A percentile compares a stretch with the other conserved stretches of the same genome.
Evolutionary conservation across 768 basidiomycete genomes (phyloP).

Genomic region (Wakefieldia striispora): DNA sequence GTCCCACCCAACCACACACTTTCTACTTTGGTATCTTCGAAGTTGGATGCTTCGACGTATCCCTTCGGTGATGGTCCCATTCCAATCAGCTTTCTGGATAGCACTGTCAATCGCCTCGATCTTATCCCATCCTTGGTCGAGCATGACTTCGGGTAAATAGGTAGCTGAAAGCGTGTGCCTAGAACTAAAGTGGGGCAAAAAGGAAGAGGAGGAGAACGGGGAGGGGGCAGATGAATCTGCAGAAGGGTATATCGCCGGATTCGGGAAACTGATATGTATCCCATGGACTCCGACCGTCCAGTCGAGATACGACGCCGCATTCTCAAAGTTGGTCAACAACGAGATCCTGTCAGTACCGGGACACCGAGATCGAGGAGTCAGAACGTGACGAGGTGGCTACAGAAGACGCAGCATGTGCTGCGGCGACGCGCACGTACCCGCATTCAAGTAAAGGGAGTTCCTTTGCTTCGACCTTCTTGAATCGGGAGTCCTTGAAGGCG

Average conservation of each 20-base stretch:
- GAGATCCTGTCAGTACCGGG: slow-evolving; percentile 60
- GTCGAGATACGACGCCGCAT: slow-evolving; percentile 80
- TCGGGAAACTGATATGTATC: slow-evolving; percentile 83
- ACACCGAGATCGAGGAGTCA: background rate
- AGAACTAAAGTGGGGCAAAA: slow-evolving; percentile 51
- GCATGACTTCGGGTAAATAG: slow-evolving; percentile 90
- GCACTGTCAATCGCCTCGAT: slow-evolving; percentile 87
- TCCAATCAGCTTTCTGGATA: slow-evolving; percentile 92
- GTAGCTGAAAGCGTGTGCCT: slow-evolving; percentile 76
- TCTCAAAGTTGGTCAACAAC: slow-evolving; percentile 90
- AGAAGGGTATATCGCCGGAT: slow-evolving; percentile 59
- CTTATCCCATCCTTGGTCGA: slow-evolving; percentile 93
- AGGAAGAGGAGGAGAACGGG: slow-evolving; percentile 64
- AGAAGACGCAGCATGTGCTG: background rate
- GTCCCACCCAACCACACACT: slow-evolving; percentile 66
- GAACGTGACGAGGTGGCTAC: background rate
- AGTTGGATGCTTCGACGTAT: slow-evolving; percentile 72
- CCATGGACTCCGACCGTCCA: slow-evolving; percentile 94
- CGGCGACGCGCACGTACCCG: slow-evolving; percentile 53
- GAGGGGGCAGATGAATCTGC: slow-evolving; percentile 59
- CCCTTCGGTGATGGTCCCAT: slow-evolving; percentile 77
- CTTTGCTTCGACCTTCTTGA: slow-evolving; percentile 70
- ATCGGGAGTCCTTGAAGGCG: slow-evolving; percentile 86
- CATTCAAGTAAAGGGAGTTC: slow-evolving; percentile 86
- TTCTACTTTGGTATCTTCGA: slow-evolving; percentile 78